These are phyloP conservation scores for Tephrocybe sp. DNA, from an alignment of 768 basidiomycete genomes.

Conservation along the genomic window DNA sequence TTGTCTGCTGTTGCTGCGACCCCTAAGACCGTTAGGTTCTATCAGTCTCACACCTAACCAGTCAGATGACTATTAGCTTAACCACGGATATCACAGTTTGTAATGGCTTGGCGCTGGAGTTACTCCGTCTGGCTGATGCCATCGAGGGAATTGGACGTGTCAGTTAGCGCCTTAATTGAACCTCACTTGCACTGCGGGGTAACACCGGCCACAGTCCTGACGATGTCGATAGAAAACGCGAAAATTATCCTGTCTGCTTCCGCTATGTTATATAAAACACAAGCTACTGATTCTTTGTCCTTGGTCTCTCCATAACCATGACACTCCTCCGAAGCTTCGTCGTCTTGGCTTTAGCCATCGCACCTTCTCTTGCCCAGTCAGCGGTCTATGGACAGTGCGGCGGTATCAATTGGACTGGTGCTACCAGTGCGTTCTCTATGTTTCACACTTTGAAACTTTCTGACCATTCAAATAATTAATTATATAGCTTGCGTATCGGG, in stretches of 20 bases:
- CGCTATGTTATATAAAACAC: not conserved
- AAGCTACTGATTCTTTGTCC: not conserved
- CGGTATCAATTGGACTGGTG: conserved; percentile 28
- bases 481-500: conserved; percentile 32
- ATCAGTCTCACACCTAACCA: not conserved
- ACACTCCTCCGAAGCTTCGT: conserved; percentile 14
- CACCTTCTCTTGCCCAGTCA: conserved; percentile 16
- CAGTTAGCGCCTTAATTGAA: not conserved
- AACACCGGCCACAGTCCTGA: conserved; percentile 1
- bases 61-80: not conserved
- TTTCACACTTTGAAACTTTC: not conserved
- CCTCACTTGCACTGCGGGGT: not conserved
- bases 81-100: not conserved
- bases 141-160: not conserved
- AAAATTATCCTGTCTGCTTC: not conserved
- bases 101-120: not conserved
- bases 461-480: not conserved
- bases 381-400: conserved; percentile 22
- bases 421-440: conserved; percentile 22
- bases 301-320: conserved; percentile 7
- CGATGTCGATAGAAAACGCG: not conserved
- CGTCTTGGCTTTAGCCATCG: conserved; percentile 15
- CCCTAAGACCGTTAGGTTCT: not conserved
- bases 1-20: not conserved
- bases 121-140: not conserved